phyloP scores from a whole-genome alignment of 768 basidiomycete species.

The Multifurca ochricompacta region DNA sequence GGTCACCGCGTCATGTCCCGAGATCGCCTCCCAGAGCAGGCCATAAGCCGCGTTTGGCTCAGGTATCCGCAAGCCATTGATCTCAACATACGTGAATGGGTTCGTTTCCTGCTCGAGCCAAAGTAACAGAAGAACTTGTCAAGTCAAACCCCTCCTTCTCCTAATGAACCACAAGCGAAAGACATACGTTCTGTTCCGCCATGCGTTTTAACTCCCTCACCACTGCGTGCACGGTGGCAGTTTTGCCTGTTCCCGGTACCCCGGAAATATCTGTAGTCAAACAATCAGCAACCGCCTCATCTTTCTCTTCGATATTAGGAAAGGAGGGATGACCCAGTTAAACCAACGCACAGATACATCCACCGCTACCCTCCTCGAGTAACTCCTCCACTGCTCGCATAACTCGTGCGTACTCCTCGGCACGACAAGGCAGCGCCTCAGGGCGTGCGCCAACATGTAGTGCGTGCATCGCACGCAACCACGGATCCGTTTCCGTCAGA shows the following conservation, averaged over 20 bases:
- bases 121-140: too few relatives aligned
- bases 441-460: conserved; percentile 92
- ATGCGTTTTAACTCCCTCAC: conserved; percentile 84
- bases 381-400: conserved; percentile 72
- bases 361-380: conserved; percentile 88
- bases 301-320: not conserved
- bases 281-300: not conserved
- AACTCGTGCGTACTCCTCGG: conserved; percentile 74
- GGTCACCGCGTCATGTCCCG: conserved; percentile 58
- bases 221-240: conserved; percentile 93
- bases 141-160: not conserved
- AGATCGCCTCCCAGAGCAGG: conserved; percentile 89
- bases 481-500: conserved; percentile 60
- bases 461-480: conserved; percentile 82
- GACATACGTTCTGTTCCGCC: conserved; percentile 71
- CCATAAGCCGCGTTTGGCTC: conserved; percentile 91
- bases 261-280: conserved; percentile 81
- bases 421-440: conserved; percentile 81
- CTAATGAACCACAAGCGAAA: not conserved
- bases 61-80: conserved; percentile 90
- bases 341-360: conserved; percentile 77
- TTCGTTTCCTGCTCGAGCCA: conserved; percentile 62
- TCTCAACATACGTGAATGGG: conserved; percentile 95
- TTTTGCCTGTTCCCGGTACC: conserved; percentile 98
- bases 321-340: too few relatives aligned